Evolutionary conservation across 441 rosid genomes (phyloP).

Genomic region (Populus hybrid): DNA sequence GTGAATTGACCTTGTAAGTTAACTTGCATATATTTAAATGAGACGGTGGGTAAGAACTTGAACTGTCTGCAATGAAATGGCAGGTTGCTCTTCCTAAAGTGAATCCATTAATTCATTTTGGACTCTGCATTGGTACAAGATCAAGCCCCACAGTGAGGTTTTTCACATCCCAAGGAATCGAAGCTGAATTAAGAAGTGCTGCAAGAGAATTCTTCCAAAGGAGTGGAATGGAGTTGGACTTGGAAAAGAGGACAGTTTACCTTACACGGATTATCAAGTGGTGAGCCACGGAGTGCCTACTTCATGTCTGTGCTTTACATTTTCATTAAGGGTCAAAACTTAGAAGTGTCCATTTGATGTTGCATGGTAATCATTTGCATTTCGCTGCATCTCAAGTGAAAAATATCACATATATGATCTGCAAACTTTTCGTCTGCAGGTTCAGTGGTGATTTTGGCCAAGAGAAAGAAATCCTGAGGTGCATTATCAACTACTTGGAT

Average conservation of each 20-base stretch:
- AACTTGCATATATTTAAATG: background rate
- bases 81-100: conserved; percentile 53
- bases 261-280: conserved; percentile 71
- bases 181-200: conserved; percentile 62
- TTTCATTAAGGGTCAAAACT: background rate
- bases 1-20: background rate
- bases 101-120: conserved; percentile 80
- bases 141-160: conserved; percentile 77
- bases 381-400: background rate
- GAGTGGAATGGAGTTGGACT: conserved; percentile 54
- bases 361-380: background rate
- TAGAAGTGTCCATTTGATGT: background rate
- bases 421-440: conserved; percentile 33
- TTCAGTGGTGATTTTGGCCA: conserved; percentile 61
- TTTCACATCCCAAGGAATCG: conserved; percentile 62
- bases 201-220: conserved; percentile 62
- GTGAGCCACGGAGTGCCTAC: conserved; percentile 25
- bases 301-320: background rate
- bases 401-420: background rate
- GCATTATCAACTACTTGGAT: conserved; percentile 70
- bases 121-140: conserved; percentile 75
- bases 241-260: conserved; percentile 55
- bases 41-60: background rate
- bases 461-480: conserved; percentile 61
- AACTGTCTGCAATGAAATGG: background rate